Percentiles rank a stretch among this genome's conserved stretches.
Evolutionary conservation across 2,329 filamentous ascomycete species (phyloP).

Genomic region (Plenodomus lindquistii): DNA sequence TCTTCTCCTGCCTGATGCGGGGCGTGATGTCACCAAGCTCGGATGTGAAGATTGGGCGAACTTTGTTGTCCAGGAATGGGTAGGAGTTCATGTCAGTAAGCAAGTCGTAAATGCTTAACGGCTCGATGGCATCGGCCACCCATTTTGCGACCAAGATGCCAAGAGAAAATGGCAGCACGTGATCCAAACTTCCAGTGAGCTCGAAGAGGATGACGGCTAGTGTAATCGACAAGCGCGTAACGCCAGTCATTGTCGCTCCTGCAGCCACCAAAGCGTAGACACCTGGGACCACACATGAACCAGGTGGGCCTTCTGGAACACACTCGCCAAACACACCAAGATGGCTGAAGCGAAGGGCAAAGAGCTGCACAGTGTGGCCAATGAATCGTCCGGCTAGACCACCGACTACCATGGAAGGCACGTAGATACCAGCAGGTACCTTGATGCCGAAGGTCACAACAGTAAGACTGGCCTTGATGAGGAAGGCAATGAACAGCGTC

Average conservation of each 20-base stretch:
- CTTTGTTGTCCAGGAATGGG: conserved; percentile 95
- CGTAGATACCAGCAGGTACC: conserved; percentile 94
- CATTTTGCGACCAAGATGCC: conserved; percentile 95
- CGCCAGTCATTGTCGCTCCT: conserved; percentile 96
- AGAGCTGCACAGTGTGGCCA: conserved; percentile 81
- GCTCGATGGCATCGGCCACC: conserved; percentile 95
- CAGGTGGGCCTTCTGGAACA: conserved; percentile 66
- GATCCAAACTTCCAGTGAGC: conserved; percentile 90
- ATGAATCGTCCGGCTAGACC: conserved; percentile 87
- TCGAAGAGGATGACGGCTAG: conserved; percentile 95
- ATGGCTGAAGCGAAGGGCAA: conserved; percentile 73
- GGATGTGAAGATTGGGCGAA: conserved; percentile 86
- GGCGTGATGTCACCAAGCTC: conserved; percentile 86
- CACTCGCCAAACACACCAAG: conserved; percentile 77
- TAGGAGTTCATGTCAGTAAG: conserved; percentile 97
- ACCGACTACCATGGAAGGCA: conserved; percentile 97
- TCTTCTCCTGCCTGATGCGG: conserved; percentile 70
- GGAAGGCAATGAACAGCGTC: conserved; percentile 74
- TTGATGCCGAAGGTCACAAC: conserved; percentile 95
- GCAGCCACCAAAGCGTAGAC: conserved; percentile 94
- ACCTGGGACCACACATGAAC: conserved; percentile 91
- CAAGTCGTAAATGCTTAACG: conserved; percentile 91
- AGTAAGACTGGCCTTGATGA: conserved; percentile 88
- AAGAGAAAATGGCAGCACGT: conserved; percentile 92
- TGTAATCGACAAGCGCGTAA: conserved; percentile 90